Evolutionary conservation across 441 rosid species (phyloP).

Genomic region (Bruguiera hainesii): DNA sequence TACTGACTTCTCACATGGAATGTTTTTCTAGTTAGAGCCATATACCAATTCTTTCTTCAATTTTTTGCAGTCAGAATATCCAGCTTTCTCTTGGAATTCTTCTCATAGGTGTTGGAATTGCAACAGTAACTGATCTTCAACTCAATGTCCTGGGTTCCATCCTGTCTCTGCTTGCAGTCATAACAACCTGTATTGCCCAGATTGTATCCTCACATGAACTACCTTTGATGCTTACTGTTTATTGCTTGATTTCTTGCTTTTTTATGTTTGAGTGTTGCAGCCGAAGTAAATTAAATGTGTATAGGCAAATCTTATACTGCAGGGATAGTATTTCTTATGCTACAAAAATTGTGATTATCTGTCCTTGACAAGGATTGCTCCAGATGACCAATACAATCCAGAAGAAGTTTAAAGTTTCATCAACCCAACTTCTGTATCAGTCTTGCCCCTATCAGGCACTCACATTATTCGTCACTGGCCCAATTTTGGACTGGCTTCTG

Average conservation of each 20-base stretch:
- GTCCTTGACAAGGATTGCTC: constrained; percentile 45
- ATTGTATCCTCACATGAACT: constrained; percentile 68
- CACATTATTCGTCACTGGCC: constrained; percentile 86
- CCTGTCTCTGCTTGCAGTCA: constrained; percentile 82
- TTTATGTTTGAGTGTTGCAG: background rate
- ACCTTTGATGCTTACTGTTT: constrained; percentile 13
- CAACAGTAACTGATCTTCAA: constrained; percentile 98
- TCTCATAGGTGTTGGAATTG: constrained; percentile 97
- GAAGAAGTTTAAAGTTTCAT: constrained; percentile 97
- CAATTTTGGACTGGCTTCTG: constrained; percentile 87
- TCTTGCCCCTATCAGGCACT: constrained; percentile 97
- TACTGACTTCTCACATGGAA: background rate
- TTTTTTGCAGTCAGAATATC: constrained; percentile 67
- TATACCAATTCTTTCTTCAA: constrained; percentile 15
- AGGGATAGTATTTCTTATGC: too few species aligned
- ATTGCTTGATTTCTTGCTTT: background rate
- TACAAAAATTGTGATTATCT: background rate
- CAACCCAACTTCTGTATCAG: constrained; percentile 95
- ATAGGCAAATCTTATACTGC: background rate
- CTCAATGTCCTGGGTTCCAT: constrained; percentile 88
- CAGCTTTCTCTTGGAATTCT: constrained; percentile 79
- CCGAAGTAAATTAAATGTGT: background rate
- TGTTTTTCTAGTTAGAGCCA: constrained; percentile 8
- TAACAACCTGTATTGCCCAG: constrained; percentile 97
- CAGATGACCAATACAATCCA: constrained; percentile 99